phyloP scores from a whole-genome alignment of 345 rosid genomes.

The Rhodamnia argentea region DNA sequence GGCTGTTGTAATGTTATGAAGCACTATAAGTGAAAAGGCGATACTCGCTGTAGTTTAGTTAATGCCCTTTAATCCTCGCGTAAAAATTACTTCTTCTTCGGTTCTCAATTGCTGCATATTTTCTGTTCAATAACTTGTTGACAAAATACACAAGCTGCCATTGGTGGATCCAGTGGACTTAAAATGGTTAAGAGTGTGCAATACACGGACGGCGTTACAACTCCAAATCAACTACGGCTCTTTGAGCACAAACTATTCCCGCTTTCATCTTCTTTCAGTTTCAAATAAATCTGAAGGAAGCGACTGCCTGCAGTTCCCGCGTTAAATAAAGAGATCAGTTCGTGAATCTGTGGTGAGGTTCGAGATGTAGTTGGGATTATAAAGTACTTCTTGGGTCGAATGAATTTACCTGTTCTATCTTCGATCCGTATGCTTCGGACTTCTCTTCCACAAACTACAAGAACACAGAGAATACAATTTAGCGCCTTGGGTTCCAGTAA shows the following conservation, averaged over 20 bases:
- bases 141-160: background rate
- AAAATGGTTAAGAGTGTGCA: background rate
- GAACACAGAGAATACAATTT: background rate
- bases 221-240: background rate
- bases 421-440: slow-evolving; percentile 44
- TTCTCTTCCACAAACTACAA: slow-evolving; percentile 65
- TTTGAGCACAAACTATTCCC: background rate
- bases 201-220: background rate
- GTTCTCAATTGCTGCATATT: background rate
- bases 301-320: slow-evolving; percentile 41
- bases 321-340: background rate
- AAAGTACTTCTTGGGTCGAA: background rate
- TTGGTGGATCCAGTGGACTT: background rate
- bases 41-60: background rate
- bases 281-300: slow-evolving; percentile 71
- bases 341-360: background rate
- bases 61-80: background rate
- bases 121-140: background rate
- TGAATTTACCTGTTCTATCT: slow-evolving; percentile 49
- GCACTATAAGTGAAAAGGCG: background rate
- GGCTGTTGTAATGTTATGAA: background rate
- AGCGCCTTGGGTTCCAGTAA: background rate
- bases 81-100: background rate
- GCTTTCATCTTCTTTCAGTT: background rate
- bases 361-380: background rate